Conservation (phyloP, 495 filamentous ascomycete genomes). For the Xanthoparmelia taractica region DNA sequence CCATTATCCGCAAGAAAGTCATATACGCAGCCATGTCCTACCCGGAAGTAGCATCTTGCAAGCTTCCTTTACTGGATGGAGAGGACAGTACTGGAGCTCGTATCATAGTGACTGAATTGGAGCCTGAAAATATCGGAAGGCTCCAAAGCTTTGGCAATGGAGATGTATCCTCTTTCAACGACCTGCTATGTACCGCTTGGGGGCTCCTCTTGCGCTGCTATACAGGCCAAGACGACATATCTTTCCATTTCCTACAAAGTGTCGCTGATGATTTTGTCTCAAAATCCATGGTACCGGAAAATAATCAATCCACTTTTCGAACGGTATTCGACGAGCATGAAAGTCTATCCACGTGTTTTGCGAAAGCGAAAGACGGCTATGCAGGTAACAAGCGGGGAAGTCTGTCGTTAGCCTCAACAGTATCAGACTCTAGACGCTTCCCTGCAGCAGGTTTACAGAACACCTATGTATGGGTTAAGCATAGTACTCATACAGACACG, state of each 20-base stretch:
- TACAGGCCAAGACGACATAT: slow-evolving; percentile 44
- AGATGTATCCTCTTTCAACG: neutral
- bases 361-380: neutral
- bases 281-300: neutral
- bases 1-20: neutral
- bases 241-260: slow-evolving; percentile 7
- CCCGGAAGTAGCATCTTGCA: slow-evolving; percentile 7
- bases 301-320: neutral
- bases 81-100: neutral
- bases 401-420: neutral
- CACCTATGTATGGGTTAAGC: neutral
- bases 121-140: neutral
- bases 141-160: neutral
- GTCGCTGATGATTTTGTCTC: neutral
- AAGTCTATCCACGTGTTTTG: neutral
- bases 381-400: neutral
- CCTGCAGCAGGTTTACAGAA: neutral
- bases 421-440: neutral
- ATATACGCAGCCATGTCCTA: neutral
- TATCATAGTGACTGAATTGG: slow-evolving; percentile 3
- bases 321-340: neutral
- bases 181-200: slow-evolving; percentile 37
- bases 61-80: slow-evolving; percentile 22
- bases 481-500: neutral
- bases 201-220: slow-evolving; percentile 46